Conservation (phyloP, 176 grass and related monocot genomes). For the Poa annua region DNA sequence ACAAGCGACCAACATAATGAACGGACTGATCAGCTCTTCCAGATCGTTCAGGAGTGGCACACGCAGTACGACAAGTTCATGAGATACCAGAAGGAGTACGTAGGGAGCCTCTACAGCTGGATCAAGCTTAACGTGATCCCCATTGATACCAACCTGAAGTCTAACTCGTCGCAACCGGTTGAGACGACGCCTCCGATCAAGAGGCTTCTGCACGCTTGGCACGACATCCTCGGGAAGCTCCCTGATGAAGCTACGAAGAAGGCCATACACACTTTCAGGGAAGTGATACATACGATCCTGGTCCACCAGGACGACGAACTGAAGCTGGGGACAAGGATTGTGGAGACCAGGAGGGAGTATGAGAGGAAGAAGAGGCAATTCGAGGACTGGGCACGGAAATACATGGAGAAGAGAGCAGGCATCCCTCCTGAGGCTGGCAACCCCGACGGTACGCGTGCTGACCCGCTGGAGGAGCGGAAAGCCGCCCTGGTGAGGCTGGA, state of each 20-base stretch:
- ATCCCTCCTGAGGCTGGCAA: slow-evolving; percentile 38
- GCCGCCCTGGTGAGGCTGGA: slow-evolving; percentile 50
- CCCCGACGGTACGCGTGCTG: slow-evolving; percentile 27
- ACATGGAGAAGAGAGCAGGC: slow-evolving; percentile 55
- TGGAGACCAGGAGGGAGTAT: slow-evolving; percentile 51
- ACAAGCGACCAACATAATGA: slow-evolving; percentile 70
- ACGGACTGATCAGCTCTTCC: slow-evolving; percentile 55
- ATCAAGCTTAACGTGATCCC: slow-evolving; percentile 70
- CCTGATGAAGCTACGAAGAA: slow-evolving; percentile 42
- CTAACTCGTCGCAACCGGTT: slow-evolving; percentile 46
- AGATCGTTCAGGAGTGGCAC: slow-evolving; percentile 64
- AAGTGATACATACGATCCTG: slow-evolving; percentile 63
- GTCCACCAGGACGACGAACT: slow-evolving; percentile 65
- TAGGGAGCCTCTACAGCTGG: slow-evolving; percentile 66
- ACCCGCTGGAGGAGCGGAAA: slow-evolving; percentile 52
- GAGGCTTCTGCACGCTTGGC: slow-evolving; percentile 65
- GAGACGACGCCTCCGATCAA: slow-evolving; percentile 68
- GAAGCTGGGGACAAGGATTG: slow-evolving; percentile 52
- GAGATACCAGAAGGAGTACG: slow-evolving; percentile 59
- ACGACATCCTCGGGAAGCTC: slow-evolving; percentile 63
- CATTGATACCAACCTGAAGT: slow-evolving; percentile 64
- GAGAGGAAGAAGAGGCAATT: slow-evolving; percentile 69
- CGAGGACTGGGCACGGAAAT: slow-evolving; percentile 61
- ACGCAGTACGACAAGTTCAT: slow-evolving; percentile 62
- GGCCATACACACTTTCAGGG: slow-evolving; percentile 60